Evolutionary conservation across 2,329 filamentous ascomycete genomes (phyloP).

Genomic region (Nemania sp.): DNA sequence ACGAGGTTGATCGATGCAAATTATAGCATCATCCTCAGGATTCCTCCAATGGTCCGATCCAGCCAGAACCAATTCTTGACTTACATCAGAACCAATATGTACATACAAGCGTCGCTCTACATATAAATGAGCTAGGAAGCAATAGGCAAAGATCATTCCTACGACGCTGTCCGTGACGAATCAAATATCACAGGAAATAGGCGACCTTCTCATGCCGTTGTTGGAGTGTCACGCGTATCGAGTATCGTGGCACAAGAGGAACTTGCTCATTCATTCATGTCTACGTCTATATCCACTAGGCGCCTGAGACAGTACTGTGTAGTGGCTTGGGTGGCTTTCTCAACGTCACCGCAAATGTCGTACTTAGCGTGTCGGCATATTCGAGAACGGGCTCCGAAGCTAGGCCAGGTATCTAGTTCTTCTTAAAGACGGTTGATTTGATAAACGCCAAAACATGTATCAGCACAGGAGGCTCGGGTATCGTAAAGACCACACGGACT

Average conservation of each 20-base stretch:
- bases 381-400: constrained; percentile 6
- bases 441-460: constrained; percentile 16
- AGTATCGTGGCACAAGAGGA: constrained; percentile 50
- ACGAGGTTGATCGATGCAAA: not conserved
- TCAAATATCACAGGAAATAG: constrained; percentile 30
- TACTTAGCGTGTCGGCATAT: constrained; percentile 13
- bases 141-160: constrained; percentile 46
- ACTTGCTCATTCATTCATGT: constrained; percentile 40
- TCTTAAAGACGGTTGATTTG: constrained; percentile 4
- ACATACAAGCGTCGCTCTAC: constrained; percentile 16
- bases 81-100: constrained; percentile 1
- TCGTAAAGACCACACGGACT: constrained; percentile 9
- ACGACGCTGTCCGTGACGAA: constrained; percentile 35
- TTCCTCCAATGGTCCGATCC: constrained; percentile 7
- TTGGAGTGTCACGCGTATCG: constrained; percentile 44
- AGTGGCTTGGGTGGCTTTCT: constrained; percentile 49
- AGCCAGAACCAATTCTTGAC: not conserved
- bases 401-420: constrained; percentile 6
- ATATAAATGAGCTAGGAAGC: constrained; percentile 34
- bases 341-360: constrained; percentile 28
- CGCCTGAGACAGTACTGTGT: constrained; percentile 48
- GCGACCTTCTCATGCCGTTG: constrained; percentile 26
- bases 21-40: not conserved
- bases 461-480: not conserved
- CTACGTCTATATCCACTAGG: constrained; percentile 44